Evolutionary conservation across 129 eudicot genomes (phyloP), one percentile per base, ranked within the genome.

Genomic region (Tanacetum coccineum): DNA sequence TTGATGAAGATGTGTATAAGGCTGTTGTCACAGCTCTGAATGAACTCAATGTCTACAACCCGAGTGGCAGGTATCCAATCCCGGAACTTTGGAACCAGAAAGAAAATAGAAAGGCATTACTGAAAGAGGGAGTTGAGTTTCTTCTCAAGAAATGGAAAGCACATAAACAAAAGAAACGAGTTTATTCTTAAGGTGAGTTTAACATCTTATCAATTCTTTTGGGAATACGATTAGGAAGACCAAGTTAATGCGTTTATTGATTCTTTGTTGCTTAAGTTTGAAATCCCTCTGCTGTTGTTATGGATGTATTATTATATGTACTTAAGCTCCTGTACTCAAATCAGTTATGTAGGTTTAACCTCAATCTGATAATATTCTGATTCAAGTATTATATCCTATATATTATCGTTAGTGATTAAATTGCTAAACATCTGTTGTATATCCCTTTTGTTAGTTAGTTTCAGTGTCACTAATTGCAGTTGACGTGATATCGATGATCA

Each of bases 31-130:
- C 71, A 4, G 82, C 83, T 57, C 59, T 78, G 45, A 70, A 25
- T 0, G 87, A 82, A 74, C 4, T 82, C 46, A 74, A 82, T 39
- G 67, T 67, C 30, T 82, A 79, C 65, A 82, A 82, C 48, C 83
- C 83, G 20, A 79, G 83, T 59, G 87, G 83, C 55, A 71, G 87
- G 39, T 82, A 82, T 72, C 81, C 80, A 0, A 19, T 82, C 44
- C 19, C 74, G 0, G 81, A 79, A 72, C 80, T 82, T 11, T 82
- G 87, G 87, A 75, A 82, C 74, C 36, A 19, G 17, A 73, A 73
- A n/a, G 79, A 62, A 15, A 67, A 67, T 0, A 62, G 83, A 21
- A 63, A 72, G 51, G 87, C 87, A 2, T 59, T 46, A 4, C 55
- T 82, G 46, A 46, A 44, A 47, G 87, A 82, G 67, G 70, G 78